Conservation (phyloP, 805 yeast genomes). For the Metschnikowia arizonensis region DNA sequence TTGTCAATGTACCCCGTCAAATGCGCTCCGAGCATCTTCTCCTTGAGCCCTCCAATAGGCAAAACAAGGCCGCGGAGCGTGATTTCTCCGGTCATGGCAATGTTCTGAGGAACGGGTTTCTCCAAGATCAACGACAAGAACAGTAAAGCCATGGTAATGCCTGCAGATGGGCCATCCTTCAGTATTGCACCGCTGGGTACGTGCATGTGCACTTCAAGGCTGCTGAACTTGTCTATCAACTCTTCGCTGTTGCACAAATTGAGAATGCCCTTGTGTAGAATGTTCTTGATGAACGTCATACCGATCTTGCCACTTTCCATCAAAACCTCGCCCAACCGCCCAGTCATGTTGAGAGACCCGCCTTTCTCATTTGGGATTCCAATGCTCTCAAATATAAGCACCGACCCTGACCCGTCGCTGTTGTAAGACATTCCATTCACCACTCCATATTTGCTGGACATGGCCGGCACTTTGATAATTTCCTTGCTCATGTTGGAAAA, state of each 20-base stretch:
- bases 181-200: slow-evolving; percentile 48
- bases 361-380: slow-evolving; percentile 48
- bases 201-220: slow-evolving; percentile 53
- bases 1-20: slow-evolving; percentile 52
- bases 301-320: slow-evolving; percentile 82
- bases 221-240: slow-evolving; percentile 44
- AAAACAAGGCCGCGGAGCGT: slow-evolving; percentile 73
- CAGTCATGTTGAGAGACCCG: slow-evolving; percentile 59
- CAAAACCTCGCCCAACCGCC: slow-evolving; percentile 76
- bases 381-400: slow-evolving; percentile 73
- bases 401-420: slow-evolving; percentile 81
- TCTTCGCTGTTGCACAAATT: slow-evolving; percentile 28
- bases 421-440: slow-evolving; percentile 88
- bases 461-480: slow-evolving; percentile 35
- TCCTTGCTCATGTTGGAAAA: slow-evolving; percentile 36
- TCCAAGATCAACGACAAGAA: slow-evolving; percentile 42
- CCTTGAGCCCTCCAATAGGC: slow-evolving; percentile 80
- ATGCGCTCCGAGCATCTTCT: slow-evolving; percentile 76
- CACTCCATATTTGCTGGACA: slow-evolving; percentile 59
- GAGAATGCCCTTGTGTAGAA: slow-evolving; percentile 34
- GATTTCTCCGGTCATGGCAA: slow-evolving; percentile 88
- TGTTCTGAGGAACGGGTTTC: slow-evolving; percentile 40
- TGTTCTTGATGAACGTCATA: slow-evolving; percentile 62
- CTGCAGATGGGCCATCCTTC: slow-evolving; percentile 50
- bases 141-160: slow-evolving; percentile 48